Evolutionary conservation across 257 asterid species (phyloP).

Genomic region (Przewalskia tangutica): DNA sequence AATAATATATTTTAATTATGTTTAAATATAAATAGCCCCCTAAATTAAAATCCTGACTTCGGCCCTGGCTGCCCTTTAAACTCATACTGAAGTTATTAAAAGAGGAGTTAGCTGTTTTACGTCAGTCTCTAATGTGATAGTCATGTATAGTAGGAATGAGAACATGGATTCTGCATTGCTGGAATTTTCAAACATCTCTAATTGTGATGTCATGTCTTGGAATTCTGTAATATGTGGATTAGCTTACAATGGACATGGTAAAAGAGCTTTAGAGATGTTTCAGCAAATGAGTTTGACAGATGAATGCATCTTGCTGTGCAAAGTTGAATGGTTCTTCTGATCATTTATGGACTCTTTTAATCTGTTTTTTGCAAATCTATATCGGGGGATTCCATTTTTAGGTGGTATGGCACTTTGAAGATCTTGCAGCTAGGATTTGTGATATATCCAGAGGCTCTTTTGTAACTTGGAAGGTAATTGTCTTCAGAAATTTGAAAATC

Average conservation of each 20-base stretch:
- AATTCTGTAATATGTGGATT: conserved; percentile 60
- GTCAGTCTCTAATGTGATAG: conserved; percentile 39
- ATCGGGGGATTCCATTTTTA: no score
- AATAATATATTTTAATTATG: no score
- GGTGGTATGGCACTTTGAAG: not conserved
- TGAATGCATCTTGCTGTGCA: not conserved
- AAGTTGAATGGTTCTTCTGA: no score
- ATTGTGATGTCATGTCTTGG: conserved; percentile 46
- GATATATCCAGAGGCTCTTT: not conserved
- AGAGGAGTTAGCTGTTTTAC: conserved; percentile 33
- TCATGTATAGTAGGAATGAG: conserved; percentile 58
- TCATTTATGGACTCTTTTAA: no score
- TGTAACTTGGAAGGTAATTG: not conserved
- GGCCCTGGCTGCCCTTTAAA: conserved; percentile 9
- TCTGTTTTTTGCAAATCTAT: no score
- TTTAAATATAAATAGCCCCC: no score
- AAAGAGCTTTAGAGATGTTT: conserved; percentile 37
- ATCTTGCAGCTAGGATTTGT: not conserved
- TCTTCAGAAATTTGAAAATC: not conserved
- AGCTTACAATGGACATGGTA: conserved; percentile 50
- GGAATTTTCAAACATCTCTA: conserved; percentile 32
- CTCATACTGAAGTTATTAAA: conserved; percentile 39
- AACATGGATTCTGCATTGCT: conserved; percentile 33
- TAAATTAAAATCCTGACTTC: no score
- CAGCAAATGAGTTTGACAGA: conserved; percentile 37